These are phyloP conservation scores for Telfairia occidentalis DNA, from an alignment of 331 rosid genomes.

Conservation along the genomic window DNA sequence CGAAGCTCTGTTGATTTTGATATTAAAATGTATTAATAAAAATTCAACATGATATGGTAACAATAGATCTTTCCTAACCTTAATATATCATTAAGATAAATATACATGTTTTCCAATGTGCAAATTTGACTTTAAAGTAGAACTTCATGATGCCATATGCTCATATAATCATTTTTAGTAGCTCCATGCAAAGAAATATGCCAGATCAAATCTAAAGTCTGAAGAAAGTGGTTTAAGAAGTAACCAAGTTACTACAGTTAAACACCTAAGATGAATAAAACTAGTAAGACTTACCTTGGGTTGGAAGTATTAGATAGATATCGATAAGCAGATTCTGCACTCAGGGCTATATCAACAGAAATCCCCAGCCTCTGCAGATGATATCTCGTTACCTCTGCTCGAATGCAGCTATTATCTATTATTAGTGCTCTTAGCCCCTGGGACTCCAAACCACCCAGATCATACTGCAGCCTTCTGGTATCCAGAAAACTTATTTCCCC, in stretches of 20 bases:
- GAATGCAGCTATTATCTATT: conserved; percentile 52
- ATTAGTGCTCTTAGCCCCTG: conserved; percentile 61
- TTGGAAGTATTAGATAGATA: conserved; percentile 27
- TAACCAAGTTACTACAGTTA: background rate
- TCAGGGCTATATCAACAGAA: conserved; percentile 40
- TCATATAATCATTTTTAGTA: background rate
- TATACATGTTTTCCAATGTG: background rate
- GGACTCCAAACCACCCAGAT: conserved; percentile 33
- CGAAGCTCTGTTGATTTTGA: conserved; percentile 30
- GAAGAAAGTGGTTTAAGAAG: background rate
- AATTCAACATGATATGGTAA: background rate
- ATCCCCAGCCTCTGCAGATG: conserved; percentile 74
- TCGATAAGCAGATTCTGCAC: conserved; percentile 41
- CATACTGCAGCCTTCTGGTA: conserved; percentile 38
- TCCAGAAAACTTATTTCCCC: conserved; percentile 39
- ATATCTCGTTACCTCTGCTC: conserved; percentile 72
- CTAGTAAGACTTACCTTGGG: background rate
- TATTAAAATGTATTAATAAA: conserved; percentile 3
- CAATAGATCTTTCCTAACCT: background rate
- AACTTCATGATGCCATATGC: background rate
- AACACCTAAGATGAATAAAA: background rate
- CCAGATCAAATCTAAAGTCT: background rate
- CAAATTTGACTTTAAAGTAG: background rate
- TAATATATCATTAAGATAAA: background rate
- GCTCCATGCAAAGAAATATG: background rate